These are phyloP conservation scores for Syzygium aromaticum DNA, from an alignment of 345 rosid species.

Conservation along the genomic window DNA sequence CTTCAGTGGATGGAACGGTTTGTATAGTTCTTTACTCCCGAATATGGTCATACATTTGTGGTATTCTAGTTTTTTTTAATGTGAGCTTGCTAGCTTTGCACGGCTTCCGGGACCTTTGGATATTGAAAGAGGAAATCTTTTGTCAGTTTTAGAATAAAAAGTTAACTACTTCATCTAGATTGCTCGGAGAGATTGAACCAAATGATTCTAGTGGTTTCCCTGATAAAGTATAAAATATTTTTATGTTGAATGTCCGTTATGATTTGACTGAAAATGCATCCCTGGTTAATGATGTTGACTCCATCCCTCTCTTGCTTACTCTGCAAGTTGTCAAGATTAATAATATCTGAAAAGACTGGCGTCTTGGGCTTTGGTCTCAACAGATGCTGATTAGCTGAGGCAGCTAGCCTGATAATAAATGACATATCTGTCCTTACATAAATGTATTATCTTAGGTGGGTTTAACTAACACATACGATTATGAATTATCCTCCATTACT, in stretches of 20 bases:
- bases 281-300: not conserved
- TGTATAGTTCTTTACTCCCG: conserved; percentile 6
- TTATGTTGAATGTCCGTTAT: not conserved
- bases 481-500: not conserved
- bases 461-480: not conserved
- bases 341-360: not conserved
- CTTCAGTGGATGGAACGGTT: conserved; percentile 71
- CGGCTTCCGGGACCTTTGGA: not conserved
- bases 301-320: not conserved
- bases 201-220: not conserved
- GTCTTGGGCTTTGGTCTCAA: not conserved
- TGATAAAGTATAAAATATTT: not conserved
- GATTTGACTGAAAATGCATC: not conserved
- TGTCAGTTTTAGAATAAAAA: not conserved
- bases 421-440: not conserved
- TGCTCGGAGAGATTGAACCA: not conserved
- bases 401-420: not conserved
- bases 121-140: not conserved
- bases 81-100: not conserved
- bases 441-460: not conserved
- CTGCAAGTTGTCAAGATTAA: not conserved
- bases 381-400: not conserved
- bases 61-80: not conserved
- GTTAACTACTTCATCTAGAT: not conserved
- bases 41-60: not conserved